Conservation (phyloP, 129 eudicot genomes). For the Lactuca saligna region DNA sequence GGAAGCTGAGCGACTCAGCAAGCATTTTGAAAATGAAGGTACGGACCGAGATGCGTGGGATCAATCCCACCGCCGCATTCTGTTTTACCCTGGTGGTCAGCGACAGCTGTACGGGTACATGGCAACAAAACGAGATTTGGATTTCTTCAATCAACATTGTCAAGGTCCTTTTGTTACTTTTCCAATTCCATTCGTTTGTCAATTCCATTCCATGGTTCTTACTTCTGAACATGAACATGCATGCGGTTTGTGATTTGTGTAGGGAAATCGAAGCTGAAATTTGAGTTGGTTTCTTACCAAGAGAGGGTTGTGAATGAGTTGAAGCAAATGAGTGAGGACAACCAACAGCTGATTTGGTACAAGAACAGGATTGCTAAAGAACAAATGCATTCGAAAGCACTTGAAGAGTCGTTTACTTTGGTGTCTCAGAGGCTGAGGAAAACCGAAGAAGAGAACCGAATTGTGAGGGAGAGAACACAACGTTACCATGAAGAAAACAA, state of each 20-base stretch:
- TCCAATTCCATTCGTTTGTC: neutral
- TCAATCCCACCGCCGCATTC: neutral
- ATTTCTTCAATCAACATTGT: constrained; percentile 53
- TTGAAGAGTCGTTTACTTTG: constrained; percentile 53
- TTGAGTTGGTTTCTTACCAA: constrained; percentile 58
- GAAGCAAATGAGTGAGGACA: constrained; percentile 82
- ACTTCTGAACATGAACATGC: neutral
- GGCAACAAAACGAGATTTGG: constrained; percentile 56
- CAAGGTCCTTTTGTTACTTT: constrained; percentile 39
- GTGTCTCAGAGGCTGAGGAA: constrained; percentile 52
- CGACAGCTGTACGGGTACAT: constrained; percentile 67
- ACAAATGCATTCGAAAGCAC: constrained; percentile 51
- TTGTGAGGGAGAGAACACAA: constrained; percentile 59
- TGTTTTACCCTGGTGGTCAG: constrained; percentile 49
- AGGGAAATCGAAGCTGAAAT: constrained; percentile 75
- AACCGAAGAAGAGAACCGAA: constrained; percentile 46
- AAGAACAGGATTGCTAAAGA: constrained; percentile 54
- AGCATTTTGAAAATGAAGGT: constrained; percentile 55
- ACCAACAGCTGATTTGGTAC: constrained; percentile 55
- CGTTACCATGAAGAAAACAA: constrained; percentile 53
- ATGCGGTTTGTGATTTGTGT: neutral
- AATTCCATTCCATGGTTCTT: neutral
- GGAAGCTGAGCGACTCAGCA: constrained; percentile 82
- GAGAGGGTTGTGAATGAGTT: constrained; percentile 62
- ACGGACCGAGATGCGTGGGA: constrained; percentile 63